Base-by-base conservation (phyloP, 129 eudicot genomes). In the Artemisia annua region DNA sequence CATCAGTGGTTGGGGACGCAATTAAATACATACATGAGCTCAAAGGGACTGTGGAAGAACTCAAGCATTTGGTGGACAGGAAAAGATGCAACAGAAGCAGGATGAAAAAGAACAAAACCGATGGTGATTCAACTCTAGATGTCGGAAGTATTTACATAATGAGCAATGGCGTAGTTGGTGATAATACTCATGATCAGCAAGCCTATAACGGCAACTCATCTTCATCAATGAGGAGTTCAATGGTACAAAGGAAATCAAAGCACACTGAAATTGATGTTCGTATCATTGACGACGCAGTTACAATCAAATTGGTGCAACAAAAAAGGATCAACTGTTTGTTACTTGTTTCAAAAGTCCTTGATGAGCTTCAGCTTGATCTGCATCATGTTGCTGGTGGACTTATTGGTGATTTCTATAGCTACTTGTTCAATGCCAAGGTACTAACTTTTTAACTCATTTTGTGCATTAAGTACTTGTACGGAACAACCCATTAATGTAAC, bases 331-430 rank as follows among this genome's bases (percentile, higher is more conserved):
- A 86, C 52, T 83, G 91, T 75, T 68, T 95, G 78, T 71, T 90
- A 26, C 70, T 81, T 51, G 97, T 90, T 56, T 88, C 99, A 7
- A 88, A 85, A 77, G 87, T 84, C 55, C 94, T 95, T 76, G 96
- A 95, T 76, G 99, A 95, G 63, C 88, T 95, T 70, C 94, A 90
- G 79, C 53, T 95, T 60, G 97, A 95, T 85, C 86, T 95, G 14
- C 91, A 87, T 60, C 97, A 95, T 88, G 99, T 95, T 77, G 99
- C 96, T 20, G 99, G 99, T 50, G 99, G 99, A 48, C 87, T 90
- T 9, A 82, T 90, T 66, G 99, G 99, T 22, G 99, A 95, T 69
- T 88, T 84, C 69, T 95, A 88, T 72, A 95, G 99, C 82, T 95
- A 80, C 50, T 55, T 92, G 56, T 85, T 95, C 81, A 94, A 94